Percentiles rank a stretch among this genome's conserved stretches.
phyloP scores from a whole-genome alignment of 257 asterid species.

The Lycium ferocissimum region DNA sequence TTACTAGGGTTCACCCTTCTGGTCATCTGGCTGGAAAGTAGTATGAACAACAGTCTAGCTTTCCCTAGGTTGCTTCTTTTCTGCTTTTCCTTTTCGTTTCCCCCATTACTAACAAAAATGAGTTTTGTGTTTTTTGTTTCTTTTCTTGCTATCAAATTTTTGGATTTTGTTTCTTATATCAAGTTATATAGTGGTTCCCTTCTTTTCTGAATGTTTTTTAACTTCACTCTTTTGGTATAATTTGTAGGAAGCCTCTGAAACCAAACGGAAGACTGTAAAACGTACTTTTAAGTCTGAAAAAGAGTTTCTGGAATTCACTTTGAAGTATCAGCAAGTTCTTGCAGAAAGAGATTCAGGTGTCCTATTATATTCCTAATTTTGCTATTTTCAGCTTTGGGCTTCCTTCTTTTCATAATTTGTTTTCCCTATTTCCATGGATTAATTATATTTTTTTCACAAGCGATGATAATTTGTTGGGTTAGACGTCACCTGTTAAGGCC shows the following conservation, averaged over 20 bases:
- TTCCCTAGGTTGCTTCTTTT: not conserved
- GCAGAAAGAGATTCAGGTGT: constrained; percentile 97
- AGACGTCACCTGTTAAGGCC: not conserved
- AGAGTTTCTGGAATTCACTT: constrained; percentile 87
- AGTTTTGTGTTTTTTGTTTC: not conserved
- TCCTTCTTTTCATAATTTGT: constrained; percentile 26
- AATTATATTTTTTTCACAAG: not conserved
- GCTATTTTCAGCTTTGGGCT: constrained; percentile 6
- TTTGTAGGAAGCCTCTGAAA: constrained; percentile 69
- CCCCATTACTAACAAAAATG: not conserved
- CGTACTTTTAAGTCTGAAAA: constrained; percentile 79
- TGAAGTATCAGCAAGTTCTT: constrained; percentile 86
- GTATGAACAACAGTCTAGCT: constrained; percentile 1
- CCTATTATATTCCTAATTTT: constrained; percentile 36
- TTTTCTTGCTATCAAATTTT: constrained; percentile 1
- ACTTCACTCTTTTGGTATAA: constrained; percentile 9
- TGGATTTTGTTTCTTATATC: constrained; percentile 17
- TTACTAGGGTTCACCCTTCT: not conserved
- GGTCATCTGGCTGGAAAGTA: constrained; percentile 19
- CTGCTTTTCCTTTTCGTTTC: constrained; percentile 9
- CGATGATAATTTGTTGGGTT: not conserved
- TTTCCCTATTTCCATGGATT: constrained; percentile 16
- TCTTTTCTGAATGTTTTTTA: constrained; percentile 13
- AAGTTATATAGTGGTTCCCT: constrained; percentile 17
- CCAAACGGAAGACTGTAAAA: constrained; percentile 80